phyloP scores from a whole-genome alignment of 306 rosid species.

The Trichosanthes cucumerina region DNA sequence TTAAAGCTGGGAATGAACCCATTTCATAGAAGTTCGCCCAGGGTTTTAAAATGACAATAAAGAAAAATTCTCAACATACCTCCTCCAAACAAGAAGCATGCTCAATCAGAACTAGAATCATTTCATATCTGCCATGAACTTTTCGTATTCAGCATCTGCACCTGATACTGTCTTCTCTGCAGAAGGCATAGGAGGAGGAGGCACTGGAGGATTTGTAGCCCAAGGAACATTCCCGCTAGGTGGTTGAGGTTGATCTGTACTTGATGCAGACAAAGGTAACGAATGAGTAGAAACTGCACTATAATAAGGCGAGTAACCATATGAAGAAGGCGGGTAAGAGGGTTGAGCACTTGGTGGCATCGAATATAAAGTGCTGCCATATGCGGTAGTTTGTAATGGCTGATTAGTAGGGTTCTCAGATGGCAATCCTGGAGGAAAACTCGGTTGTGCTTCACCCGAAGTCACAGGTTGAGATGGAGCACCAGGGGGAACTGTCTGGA shows the following conservation, averaged over 20 bases:
- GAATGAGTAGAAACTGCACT: constrained; percentile 69
- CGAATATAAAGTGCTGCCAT: constrained; percentile 41
- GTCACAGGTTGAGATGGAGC: constrained; percentile 55
- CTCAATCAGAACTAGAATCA: constrained; percentile 27
- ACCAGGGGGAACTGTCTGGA: constrained; percentile 69
- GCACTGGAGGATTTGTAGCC: constrained; percentile 52
- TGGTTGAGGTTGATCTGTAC: constrained; percentile 43
- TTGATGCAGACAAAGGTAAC: constrained; percentile 31
- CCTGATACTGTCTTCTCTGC: constrained; percentile 51
- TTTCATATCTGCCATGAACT: constrained; percentile 97
- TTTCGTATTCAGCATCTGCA: constrained; percentile 88
- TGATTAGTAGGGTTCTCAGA: constrained; percentile 52
- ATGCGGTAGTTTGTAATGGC: constrained; percentile 39
- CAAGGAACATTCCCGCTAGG: constrained; percentile 56
- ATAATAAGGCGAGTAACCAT: constrained; percentile 76
- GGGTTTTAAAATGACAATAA: neutral
- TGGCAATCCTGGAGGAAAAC: constrained; percentile 86
- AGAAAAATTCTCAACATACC: constrained; percentile 27
- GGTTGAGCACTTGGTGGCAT: constrained; percentile 62
- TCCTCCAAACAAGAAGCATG: constrained; percentile 15
- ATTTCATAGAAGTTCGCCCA: neutral
- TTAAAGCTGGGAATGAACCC: neutral
- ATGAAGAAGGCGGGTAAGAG: constrained; percentile 56
- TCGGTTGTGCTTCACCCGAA: constrained; percentile 63
- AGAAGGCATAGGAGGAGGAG: constrained; percentile 45